phyloP scores from a whole-genome alignment of 2,329 filamentous ascomycete species.

The Cryoendolithus antarcticus region DNA sequence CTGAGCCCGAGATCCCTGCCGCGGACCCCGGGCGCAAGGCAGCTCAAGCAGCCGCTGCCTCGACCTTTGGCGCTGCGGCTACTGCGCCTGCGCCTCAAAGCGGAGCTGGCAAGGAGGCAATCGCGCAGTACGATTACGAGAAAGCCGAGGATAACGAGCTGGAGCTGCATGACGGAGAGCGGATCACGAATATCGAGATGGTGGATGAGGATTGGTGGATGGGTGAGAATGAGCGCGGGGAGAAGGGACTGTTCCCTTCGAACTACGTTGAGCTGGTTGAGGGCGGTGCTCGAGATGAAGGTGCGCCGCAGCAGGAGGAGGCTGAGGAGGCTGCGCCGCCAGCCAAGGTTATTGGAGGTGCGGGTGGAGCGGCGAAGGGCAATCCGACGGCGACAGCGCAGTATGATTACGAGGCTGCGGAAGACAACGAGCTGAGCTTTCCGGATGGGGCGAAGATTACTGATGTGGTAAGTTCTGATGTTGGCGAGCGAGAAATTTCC shows the following conservation, averaged over 20 bases:
- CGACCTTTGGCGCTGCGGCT: slow-evolving; percentile 34
- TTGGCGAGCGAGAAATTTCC: neutral
- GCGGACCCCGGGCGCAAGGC: slow-evolving; percentile 42
- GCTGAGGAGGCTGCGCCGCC: slow-evolving; percentile 10
- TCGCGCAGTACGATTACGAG: slow-evolving; percentile 90
- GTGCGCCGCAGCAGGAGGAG: slow-evolving; percentile 24
- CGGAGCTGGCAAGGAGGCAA: slow-evolving; percentile 53
- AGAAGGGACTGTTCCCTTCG: slow-evolving; percentile 84
- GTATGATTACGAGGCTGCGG: slow-evolving; percentile 94
- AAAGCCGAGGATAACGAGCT: slow-evolving; percentile 97
- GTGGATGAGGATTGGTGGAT: slow-evolving; percentile 99
- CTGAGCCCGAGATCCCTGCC: slow-evolving; percentile 52
- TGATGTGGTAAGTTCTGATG: slow-evolving; percentile 50
- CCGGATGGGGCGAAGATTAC: slow-evolving; percentile 76
- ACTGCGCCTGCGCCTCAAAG: slow-evolving; percentile 19
- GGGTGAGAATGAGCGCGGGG: slow-evolving; percentile 74
- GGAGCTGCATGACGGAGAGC: slow-evolving; percentile 76
- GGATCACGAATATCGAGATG: slow-evolving; percentile 87
- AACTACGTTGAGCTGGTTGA: slow-evolving; percentile 89
- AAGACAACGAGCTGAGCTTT: slow-evolving; percentile 81
- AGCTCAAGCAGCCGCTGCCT: slow-evolving; percentile 32
- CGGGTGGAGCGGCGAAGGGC: slow-evolving; percentile 25
- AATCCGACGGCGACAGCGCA: slow-evolving; percentile 64
- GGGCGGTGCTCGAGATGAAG: slow-evolving; percentile 24
- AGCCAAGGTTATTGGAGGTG: slow-evolving; percentile 5